phyloP scores from a whole-genome alignment of 2,329 filamentous ascomycete species.

The Beauveria varroae region DNA sequence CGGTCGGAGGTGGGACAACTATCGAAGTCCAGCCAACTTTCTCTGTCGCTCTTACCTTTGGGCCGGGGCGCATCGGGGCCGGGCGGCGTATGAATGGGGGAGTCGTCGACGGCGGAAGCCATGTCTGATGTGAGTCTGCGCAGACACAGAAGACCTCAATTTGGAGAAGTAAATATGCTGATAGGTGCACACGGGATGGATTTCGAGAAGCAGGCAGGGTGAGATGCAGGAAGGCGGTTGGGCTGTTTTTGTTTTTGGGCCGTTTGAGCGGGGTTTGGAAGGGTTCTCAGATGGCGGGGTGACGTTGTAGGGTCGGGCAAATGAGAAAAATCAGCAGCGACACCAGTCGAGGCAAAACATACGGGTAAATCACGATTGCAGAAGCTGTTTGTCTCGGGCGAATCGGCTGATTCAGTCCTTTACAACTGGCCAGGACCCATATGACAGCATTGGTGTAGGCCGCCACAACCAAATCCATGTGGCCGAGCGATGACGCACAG shows the following conservation, averaged over 20 bases:
- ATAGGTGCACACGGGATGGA: slow-evolving; percentile 2
- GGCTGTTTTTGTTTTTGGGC: slow-evolving; percentile 5
- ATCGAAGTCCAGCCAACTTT: background rate
- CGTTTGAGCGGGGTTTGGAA: slow-evolving; percentile 6
- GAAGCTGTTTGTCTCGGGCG: background rate
- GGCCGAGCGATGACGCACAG: slow-evolving; percentile 8
- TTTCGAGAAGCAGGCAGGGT: background rate
- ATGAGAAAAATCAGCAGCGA: background rate
- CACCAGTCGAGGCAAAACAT: background rate
- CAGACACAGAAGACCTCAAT: background rate
- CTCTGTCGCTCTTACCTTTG: slow-evolving; percentile 29
- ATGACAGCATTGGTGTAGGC: background rate
- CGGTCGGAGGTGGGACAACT: too few relatives aligned
- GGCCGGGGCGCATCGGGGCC: slow-evolving; percentile 35
- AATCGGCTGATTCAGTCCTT: slow-evolving; percentile 8
- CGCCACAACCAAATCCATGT: background rate
- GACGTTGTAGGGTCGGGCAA: background rate
- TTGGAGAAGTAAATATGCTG: background rate
- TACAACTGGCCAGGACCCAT: background rate
- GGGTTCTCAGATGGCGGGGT: slow-evolving; percentile 4
- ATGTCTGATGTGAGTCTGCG: slow-evolving; percentile 24
- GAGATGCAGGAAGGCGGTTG: slow-evolving; percentile 1
- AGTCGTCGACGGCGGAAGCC: slow-evolving; percentile 32
- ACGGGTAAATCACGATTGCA: background rate
- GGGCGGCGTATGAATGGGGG: slow-evolving; percentile 35